Conservation (phyloP, 108 stramenopile genomes). For the Skeletonema grethae region DNA sequence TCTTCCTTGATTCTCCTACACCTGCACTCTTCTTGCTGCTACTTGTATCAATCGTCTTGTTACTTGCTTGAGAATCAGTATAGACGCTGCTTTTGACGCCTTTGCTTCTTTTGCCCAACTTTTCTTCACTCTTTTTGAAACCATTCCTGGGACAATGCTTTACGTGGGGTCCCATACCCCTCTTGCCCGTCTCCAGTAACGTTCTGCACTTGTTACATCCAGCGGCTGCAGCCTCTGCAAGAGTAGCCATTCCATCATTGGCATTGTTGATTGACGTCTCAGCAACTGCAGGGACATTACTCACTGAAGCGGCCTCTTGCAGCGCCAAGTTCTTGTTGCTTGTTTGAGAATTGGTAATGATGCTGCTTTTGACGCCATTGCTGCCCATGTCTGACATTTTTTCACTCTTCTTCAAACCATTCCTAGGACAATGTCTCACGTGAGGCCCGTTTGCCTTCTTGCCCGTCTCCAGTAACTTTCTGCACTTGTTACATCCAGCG, state of each 20-base stretch:
- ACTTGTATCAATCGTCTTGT: too few relatives aligned
- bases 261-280: not conserved
- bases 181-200: not conserved
- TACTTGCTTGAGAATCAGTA: too few relatives aligned
- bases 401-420: not conserved
- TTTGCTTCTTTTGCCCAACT: not conserved
- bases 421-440: not conserved
- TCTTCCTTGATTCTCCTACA: not conserved
- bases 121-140: not conserved
- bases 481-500: conserved; percentile 6
- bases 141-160: not conserved
- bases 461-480: not conserved
- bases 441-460: not conserved
- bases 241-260: not conserved
- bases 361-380: too few relatives aligned
- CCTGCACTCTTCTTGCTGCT: not conserved
- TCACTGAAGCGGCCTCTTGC: not conserved
- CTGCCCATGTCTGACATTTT: not conserved
- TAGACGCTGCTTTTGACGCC: too few relatives aligned
- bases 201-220: conserved; percentile 4
- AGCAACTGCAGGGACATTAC: not conserved
- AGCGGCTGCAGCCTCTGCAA: conserved; percentile 1
- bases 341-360: too few relatives aligned
- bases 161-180: not conserved
- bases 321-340: not conserved